phyloP scores from a whole-genome alignment of 148 eudicot species.

The Salicornia ramosissima region DNA sequence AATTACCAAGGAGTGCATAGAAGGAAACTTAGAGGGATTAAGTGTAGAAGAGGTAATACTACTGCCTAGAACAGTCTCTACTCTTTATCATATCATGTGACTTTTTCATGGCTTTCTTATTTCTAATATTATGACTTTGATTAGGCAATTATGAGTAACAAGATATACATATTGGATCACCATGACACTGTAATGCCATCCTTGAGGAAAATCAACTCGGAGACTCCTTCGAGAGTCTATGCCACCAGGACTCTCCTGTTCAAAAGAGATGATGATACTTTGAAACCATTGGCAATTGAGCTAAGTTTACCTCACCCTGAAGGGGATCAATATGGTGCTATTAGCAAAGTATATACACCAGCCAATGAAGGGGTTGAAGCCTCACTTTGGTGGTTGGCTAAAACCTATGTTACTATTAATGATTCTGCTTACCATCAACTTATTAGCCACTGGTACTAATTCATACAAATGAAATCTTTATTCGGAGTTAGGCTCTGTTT shows the following conservation, averaged over 20 bases:
- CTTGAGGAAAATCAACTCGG: slow-evolving; percentile 44
- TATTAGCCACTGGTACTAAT: slow-evolving; percentile 75
- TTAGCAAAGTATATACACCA: slow-evolving; percentile 45
- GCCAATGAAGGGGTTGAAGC: slow-evolving; percentile 50
- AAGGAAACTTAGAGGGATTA: slow-evolving; percentile 48
- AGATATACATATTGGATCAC: slow-evolving; percentile 63
- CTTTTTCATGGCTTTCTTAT: not conserved
- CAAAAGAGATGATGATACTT: slow-evolving; percentile 54
- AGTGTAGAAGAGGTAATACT: slow-evolving; percentile 50
- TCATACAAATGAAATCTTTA: not conserved
- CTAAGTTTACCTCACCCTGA: slow-evolving; percentile 55
- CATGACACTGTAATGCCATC: slow-evolving; percentile 68
- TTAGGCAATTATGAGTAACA: slow-evolving; percentile 48
- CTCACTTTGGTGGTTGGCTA: slow-evolving; percentile 68
- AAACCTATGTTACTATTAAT: slow-evolving; percentile 76
- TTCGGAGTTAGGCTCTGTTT: not conserved
- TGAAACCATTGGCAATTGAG: slow-evolving; percentile 71
- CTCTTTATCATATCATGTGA: not conserved
- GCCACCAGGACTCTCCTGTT: slow-evolving; percentile 75
- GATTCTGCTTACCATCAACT: slow-evolving; percentile 85
- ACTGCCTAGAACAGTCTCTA: not conserved
- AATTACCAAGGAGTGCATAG: slow-evolving; percentile 45
- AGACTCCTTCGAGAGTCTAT: slow-evolving; percentile 47
- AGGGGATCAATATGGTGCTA: slow-evolving; percentile 46
- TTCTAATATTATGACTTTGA: not conserved